phyloP scores from a whole-genome alignment of 2,329 filamentous ascomycete species.

The Diplocarpon rosae region DNA sequence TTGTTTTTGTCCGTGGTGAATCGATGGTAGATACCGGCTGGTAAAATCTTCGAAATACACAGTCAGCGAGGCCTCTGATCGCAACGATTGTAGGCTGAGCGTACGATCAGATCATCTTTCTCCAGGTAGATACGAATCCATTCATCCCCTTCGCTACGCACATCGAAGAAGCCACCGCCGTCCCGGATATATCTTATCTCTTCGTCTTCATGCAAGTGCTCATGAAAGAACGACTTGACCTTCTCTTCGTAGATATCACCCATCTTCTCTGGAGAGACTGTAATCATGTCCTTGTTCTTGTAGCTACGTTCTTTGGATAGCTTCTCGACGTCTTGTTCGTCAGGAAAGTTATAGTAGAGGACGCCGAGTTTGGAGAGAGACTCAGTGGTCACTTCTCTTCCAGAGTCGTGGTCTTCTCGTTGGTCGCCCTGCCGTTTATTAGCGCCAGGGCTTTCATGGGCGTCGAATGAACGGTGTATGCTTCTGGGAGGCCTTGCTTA shows the following conservation, averaged over 20 bases:
- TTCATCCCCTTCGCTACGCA: conserved; percentile 67
- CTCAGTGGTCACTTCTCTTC: conserved; percentile 50
- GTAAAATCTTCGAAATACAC: conserved; percentile 49
- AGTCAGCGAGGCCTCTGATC: conserved; percentile 8
- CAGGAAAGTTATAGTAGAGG: conserved; percentile 58
- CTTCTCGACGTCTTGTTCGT: conserved; percentile 55
- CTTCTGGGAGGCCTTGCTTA: conserved; percentile 28
- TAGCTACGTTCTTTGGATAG: conserved; percentile 70
- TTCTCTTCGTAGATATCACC: conserved; percentile 84
- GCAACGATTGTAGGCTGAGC: conserved; percentile 2
- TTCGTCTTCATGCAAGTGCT: conserved; percentile 96
- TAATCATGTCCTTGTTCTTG: conserved; percentile 91
- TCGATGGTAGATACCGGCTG: conserved; percentile 90
- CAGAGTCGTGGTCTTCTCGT: conserved; percentile 80
- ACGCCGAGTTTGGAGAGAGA: conserved; percentile 70
- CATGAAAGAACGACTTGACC: conserved; percentile 85
- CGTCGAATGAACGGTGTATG: neutral
- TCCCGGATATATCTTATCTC: conserved; percentile 92
- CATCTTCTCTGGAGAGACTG: conserved; percentile 76
- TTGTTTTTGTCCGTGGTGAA: conserved; percentile 92
- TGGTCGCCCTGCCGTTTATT: conserved; percentile 66
- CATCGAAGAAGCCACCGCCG: conserved; percentile 87
- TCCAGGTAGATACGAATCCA: conserved; percentile 83
- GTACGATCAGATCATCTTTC: conserved; percentile 70
- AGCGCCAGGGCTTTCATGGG: conserved; percentile 4